Conservation (phyloP, 306 rosid genomes). For the Rosa multiflora region DNA sequence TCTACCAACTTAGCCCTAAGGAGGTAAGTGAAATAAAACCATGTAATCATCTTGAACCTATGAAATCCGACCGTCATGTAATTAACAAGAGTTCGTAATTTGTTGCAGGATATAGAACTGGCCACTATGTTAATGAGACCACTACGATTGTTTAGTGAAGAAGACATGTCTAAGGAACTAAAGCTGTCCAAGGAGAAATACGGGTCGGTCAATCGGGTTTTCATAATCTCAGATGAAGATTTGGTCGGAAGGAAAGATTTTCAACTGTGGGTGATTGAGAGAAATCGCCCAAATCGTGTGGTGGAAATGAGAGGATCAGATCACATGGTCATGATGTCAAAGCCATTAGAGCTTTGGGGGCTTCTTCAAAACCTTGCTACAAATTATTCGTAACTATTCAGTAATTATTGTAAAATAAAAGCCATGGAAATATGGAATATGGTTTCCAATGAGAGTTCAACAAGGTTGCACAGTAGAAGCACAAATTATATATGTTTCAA, state of each 20-base stretch:
- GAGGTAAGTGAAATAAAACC: slow-evolving; percentile 21
- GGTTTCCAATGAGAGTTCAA: background rate
- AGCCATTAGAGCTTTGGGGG: slow-evolving; percentile 30
- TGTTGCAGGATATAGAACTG: slow-evolving; percentile 28
- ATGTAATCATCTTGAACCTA: background rate
- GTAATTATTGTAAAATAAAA: background rate
- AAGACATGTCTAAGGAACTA: slow-evolving; percentile 29
- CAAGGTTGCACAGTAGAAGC: no score
- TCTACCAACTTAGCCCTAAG: slow-evolving; percentile 29
- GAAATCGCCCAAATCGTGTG: slow-evolving; percentile 34
- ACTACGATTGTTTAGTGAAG: slow-evolving; percentile 22
- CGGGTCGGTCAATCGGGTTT: slow-evolving; percentile 38
- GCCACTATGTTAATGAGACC: slow-evolving; percentile 42
- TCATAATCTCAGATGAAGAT: slow-evolving; percentile 29
- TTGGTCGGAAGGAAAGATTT: background rate
- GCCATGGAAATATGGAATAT: slow-evolving; percentile 9
- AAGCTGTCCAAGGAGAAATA: slow-evolving; percentile 17
- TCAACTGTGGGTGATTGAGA: slow-evolving; percentile 37
- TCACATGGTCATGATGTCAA: slow-evolving; percentile 49
- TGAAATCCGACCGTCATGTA: background rate
- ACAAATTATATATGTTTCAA: background rate
- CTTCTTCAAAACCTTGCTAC: slow-evolving; percentile 23
- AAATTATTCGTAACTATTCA: background rate
- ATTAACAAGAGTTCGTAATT: background rate
- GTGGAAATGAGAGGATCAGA: slow-evolving; percentile 34